Conservation (phyloP, 148 eudicot genomes). For the Linanthus parryae region DNA sequence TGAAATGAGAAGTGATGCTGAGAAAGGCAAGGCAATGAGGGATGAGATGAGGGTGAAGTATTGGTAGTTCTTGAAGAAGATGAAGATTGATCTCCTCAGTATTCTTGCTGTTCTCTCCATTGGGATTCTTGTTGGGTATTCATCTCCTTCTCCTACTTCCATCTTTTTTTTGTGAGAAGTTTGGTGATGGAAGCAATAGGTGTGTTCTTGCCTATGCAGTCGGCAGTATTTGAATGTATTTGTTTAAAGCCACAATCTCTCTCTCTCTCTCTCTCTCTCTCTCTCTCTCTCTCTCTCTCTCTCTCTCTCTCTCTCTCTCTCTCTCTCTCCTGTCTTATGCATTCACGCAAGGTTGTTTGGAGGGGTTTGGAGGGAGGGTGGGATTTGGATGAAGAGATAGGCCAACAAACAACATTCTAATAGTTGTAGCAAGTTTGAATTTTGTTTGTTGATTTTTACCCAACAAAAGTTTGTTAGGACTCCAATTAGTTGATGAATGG, state of each 20-base stretch:
- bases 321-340: constrained; percentile 11
- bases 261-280: constrained; percentile 5
- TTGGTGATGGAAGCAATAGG: background rate
- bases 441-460: constrained; percentile 17
- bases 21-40: constrained; percentile 53
- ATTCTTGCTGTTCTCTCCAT: constrained; percentile 39
- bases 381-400: constrained; percentile 42
- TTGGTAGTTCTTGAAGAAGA: constrained; percentile 45
- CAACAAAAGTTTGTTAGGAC: too few relatives aligned
- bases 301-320: constrained; percentile 5
- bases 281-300: too few relatives aligned
- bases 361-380: constrained; percentile 31
- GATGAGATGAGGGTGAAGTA: constrained; percentile 47
- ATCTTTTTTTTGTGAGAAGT: background rate
- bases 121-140: constrained; percentile 17
- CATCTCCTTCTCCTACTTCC: too few relatives aligned
- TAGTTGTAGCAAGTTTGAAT: constrained; percentile 20
- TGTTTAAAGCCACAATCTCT: constrained; percentile 6
- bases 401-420: constrained; percentile 48
- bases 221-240: background rate
- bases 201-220: background rate
- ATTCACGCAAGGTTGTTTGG: constrained; percentile 59
- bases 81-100: constrained; percentile 50
- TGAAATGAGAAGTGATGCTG: constrained; percentile 49
- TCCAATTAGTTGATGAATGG: too few relatives aligned